Conservation (phyloP, 768 basidiomycete genomes). For the Rhizopogon salebrosus region DNA sequence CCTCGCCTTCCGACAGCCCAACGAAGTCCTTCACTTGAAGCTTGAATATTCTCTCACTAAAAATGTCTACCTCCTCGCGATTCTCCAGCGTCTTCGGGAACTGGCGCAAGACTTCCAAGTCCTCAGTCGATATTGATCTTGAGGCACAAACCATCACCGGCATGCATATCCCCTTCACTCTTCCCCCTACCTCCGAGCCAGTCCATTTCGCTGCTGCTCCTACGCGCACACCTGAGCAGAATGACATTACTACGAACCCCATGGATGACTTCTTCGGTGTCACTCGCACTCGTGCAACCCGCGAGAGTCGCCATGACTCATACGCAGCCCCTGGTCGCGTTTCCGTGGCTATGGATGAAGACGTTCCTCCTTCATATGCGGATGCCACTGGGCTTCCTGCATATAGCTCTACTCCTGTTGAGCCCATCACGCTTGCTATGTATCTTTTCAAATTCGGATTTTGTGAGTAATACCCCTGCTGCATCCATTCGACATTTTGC, state of each 20-base stretch:
- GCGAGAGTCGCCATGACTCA: conserved; percentile 29
- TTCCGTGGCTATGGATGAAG: conserved; percentile 10
- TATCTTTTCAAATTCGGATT: conserved; percentile 48
- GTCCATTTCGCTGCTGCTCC: conserved; percentile 4
- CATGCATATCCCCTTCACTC: background rate
- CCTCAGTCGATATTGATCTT: conserved; percentile 8
- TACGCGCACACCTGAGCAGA: conserved; percentile 1
- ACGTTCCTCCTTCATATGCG: conserved; percentile 24
- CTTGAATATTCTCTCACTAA: background rate
- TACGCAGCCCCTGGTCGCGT: background rate
- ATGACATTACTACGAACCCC: conserved; percentile 2
- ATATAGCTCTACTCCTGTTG: conserved; percentile 25
- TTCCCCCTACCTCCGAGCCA: conserved; percentile 7
- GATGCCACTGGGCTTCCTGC: conserved; percentile 25
- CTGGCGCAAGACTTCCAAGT: conserved; percentile 10
- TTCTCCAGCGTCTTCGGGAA: conserved; percentile 9
- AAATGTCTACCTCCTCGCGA: conserved; percentile 1
- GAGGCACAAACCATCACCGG: conserved; percentile 15
- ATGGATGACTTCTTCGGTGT: conserved; percentile 27
- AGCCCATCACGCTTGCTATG: conserved; percentile 40
- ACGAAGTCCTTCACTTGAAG: background rate
- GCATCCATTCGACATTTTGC: background rate
- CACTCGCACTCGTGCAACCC: conserved; percentile 17
- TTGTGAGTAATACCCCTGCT: conserved; percentile 26
- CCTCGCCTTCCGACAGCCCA: background rate